Evolutionary conservation across 176 grass and related monocot species (phyloP).

Genomic region (Avena atlantica): DNA sequence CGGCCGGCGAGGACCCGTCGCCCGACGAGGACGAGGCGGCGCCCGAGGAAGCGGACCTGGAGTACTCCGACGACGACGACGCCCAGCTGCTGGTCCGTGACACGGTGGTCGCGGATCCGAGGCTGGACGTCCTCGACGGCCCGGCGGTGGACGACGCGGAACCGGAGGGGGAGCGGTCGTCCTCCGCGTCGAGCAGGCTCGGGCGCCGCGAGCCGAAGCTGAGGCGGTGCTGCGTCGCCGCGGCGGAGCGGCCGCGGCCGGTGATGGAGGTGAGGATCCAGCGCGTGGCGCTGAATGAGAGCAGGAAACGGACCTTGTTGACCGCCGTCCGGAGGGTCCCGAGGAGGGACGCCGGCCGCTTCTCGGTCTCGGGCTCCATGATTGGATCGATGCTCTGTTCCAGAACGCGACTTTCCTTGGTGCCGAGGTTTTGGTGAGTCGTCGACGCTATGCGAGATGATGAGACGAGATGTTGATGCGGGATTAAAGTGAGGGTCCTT

Average conservation of each 20-base stretch:
- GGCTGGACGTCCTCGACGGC: slow-evolving; percentile 34
- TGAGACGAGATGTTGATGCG: neutral
- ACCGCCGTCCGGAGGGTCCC: slow-evolving; percentile 57
- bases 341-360: slow-evolving; percentile 37
- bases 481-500: neutral
- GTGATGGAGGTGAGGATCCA: slow-evolving; percentile 62
- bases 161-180: neutral
- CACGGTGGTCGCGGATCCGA: slow-evolving; percentile 21
- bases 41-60: slow-evolving; percentile 38
- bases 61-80: slow-evolving; percentile 26
- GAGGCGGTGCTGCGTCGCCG: neutral
- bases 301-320: slow-evolving; percentile 68
- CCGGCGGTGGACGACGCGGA: neutral
- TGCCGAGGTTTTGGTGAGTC: neutral
- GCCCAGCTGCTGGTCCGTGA: slow-evolving; percentile 52
- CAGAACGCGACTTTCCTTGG: neutral
- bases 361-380: slow-evolving; percentile 32
- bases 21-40: neutral
- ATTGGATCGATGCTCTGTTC: neutral
- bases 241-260: neutral
- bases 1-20: slow-evolving; percentile 5
- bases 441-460: neutral
- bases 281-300: slow-evolving; percentile 69
- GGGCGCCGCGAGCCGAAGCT: slow-evolving; percentile 55
- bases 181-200: slow-evolving; percentile 58